These are phyloP conservation scores for Chondrus crispus DNA, from an alignment of 23 red algal species.

Conservation along the genomic window DNA sequence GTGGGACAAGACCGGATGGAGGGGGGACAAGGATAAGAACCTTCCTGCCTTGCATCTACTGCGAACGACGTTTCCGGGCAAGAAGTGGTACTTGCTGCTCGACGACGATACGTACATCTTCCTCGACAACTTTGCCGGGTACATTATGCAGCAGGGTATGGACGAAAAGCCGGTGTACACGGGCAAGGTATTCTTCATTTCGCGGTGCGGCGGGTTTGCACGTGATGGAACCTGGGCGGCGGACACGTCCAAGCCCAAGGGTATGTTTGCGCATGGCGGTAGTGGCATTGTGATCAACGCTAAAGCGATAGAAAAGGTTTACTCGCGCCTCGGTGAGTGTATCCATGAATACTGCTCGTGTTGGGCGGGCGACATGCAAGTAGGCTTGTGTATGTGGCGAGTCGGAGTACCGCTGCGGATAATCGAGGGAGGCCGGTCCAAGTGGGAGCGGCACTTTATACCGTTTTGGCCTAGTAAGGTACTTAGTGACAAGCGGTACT, in stretches of 20 bases:
- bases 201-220: slow-evolving; percentile 34
- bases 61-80: slow-evolving; percentile 54
- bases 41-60: slow-evolving; percentile 75
- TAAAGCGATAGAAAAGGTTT: slow-evolving; percentile 36
- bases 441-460: slow-evolving; percentile 27
- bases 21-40: slow-evolving; percentile 91
- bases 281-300: slow-evolving; percentile 80
- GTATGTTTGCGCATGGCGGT: slow-evolving; percentile 87
- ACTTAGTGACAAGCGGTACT: slow-evolving; percentile 46
- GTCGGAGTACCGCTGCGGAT: slow-evolving; percentile 2
- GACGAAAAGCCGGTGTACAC: slow-evolving; percentile 56
- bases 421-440: not conserved
- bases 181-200: slow-evolving; percentile 63
- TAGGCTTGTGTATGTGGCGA: slow-evolving; percentile 55
- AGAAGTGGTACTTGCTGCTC: slow-evolving; percentile 74
- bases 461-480: slow-evolving; percentile 50
- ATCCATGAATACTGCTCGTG: slow-evolving; percentile 70
- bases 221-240: slow-evolving; percentile 12
- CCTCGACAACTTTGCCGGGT: slow-evolving; percentile 81
- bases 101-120: slow-evolving; percentile 95
- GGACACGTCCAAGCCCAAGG: slow-evolving; percentile 35
- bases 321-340: slow-evolving; percentile 27
- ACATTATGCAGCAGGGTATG: not conserved
- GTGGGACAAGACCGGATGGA: slow-evolving; percentile 54
- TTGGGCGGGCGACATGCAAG: slow-evolving; percentile 89